Evolutionary conservation across 2,329 filamentous ascomycete species (phyloP).

Genomic region (Sporothrix euskadiensis): DNA sequence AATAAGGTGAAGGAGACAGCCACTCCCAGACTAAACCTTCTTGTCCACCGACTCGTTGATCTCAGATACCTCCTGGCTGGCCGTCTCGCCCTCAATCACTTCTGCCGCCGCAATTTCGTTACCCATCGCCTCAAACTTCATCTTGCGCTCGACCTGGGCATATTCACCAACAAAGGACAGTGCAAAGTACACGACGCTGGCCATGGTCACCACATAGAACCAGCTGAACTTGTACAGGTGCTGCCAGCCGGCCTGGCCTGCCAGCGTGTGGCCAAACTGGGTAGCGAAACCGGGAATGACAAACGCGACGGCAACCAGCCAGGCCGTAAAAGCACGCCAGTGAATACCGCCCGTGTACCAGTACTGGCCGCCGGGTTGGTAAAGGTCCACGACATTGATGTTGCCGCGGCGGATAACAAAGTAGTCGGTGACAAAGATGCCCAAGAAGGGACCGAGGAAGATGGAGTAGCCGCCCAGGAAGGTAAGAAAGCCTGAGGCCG

Average conservation of each 20-base stretch:
- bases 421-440: conserved; percentile 31
- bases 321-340: conserved; percentile 28
- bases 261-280: conserved; percentile 25
- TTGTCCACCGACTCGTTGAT: not conserved
- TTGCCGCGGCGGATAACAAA: conserved; percentile 29
- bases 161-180: conserved; percentile 13
- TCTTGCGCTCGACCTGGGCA: not conserved
- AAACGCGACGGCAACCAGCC: conserved; percentile 17
- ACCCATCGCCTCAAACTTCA: not conserved
- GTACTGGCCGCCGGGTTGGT: conserved; percentile 25
- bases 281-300: conserved; percentile 20
- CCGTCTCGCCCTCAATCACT: not conserved
- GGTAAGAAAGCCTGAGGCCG: conserved; percentile 32
- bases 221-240: conserved; percentile 26
- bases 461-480: conserved; percentile 31
- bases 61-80: conserved; percentile 16
- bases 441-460: conserved; percentile 31
- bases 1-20: not conserved
- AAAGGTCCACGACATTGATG: conserved; percentile 27
- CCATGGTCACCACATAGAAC: conserved; percentile 18
- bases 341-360: conserved; percentile 30
- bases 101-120: not conserved
- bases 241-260: conserved; percentile 16
- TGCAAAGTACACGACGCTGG: conserved; percentile 16
- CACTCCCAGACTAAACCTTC: not conserved